Evolutionary conservation across 495 filamentous ascomycete species (phyloP), one percentile per base, ranked within the genome.

Genomic region (Penicillium taxi): DNA sequence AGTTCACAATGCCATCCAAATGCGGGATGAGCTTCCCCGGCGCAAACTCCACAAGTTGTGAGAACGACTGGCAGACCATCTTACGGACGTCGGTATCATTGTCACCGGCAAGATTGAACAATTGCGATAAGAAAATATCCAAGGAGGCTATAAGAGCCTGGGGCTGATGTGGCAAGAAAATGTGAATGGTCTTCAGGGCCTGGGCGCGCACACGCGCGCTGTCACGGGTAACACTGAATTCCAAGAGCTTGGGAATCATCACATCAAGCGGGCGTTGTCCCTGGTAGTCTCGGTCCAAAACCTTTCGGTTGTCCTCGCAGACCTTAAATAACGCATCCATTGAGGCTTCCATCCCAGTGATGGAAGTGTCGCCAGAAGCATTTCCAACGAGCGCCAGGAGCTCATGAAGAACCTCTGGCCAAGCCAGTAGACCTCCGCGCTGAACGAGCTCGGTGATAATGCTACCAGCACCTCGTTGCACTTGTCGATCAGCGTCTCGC

Each of bases 401-500:
- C 46, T 94, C 78, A 11, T 87, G 78, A 12, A 99, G 59, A 20
- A 95, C 64, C 59, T 95, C 83, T 4, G 90, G 88, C 91, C 91
- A 99, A 37, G 78, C 82, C 55, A 89, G 68, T 32, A 99, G 68
- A 5, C 89, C 89, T 21, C 87, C 90, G 44, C 80, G 77, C 41
- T 75, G 75, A 35, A 96, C 79, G 50, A 96, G 66, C 62, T 96
- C 90, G n/a, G 93, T 96, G 49, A 95, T 86, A 51, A 96, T 86
- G 53, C 81, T 96, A 40, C 93, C 93, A 24, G 86, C 82, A 60
- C 82, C 84, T 52, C 75, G 86, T 50, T 91, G 82, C 42, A 96
- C 89, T 58, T 90, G 85, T 9, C 69, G 53, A 51, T 84, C 83
- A 39, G 72, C 64, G 61, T 99, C 91, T 56, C 86, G 81, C 37